A percentile compares a stretch with the other conserved stretches of the same genome.
Conservation (phyloP, 257 asterid species). For the Penstemon eatonii region DNA sequence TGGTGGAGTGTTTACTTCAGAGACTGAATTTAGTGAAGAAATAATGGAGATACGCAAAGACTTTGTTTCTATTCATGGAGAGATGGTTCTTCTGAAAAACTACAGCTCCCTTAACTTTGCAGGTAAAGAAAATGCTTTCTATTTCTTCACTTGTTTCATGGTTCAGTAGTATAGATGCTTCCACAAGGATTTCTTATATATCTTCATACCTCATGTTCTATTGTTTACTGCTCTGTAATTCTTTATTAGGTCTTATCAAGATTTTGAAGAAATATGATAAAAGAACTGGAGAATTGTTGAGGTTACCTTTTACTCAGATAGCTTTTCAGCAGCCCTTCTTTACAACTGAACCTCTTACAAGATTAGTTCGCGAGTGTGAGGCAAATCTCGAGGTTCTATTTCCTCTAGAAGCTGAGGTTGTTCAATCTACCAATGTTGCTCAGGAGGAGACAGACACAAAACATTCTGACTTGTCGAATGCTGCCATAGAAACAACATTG, state of each 20-base stretch:
- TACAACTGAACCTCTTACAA: slow-evolving; percentile 69
- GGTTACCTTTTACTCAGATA: slow-evolving; percentile 68
- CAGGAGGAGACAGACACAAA: slow-evolving; percentile 9
- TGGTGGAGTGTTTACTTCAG: slow-evolving; percentile 41
- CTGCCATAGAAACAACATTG: slow-evolving; percentile 34
- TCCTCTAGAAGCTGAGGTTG: slow-evolving; percentile 74
- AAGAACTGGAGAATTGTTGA: slow-evolving; percentile 73
- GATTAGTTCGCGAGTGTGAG: slow-evolving; percentile 78
- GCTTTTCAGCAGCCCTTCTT: slow-evolving; percentile 92
- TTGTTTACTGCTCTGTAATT: slow-evolving; percentile 8
- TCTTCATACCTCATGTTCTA: not conserved
- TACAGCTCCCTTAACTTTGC: slow-evolving; percentile 94
- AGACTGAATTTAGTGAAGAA: slow-evolving; percentile 63
- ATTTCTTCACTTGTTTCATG: no score
- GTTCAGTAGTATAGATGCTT: no score
- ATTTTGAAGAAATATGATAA: slow-evolving; percentile 93
- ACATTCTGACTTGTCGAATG: slow-evolving; percentile 27
- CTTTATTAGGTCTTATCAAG: slow-evolving; percentile 65
- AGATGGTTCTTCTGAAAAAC: slow-evolving; percentile 87
- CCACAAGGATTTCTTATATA: not conserved
- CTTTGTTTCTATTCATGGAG: slow-evolving; percentile 85
- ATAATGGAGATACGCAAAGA: slow-evolving; percentile 73
- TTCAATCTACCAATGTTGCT: slow-evolving; percentile 37
- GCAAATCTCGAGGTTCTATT: slow-evolving; percentile 72
- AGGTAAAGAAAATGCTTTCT: slow-evolving; percentile 44